Conservation (phyloP, 345 rosid species). For the Pistacia atlantica region DNA sequence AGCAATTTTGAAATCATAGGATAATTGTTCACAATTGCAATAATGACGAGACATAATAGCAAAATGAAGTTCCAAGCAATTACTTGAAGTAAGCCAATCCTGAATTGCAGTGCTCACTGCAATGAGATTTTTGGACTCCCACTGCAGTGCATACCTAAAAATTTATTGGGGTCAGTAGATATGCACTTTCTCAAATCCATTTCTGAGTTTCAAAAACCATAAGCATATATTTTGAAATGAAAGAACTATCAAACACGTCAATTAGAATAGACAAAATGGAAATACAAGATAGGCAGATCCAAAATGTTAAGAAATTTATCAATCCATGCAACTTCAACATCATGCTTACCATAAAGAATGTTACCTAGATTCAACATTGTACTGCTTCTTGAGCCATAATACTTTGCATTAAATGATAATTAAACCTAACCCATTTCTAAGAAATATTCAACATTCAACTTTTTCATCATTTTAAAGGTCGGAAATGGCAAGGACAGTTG, state of each 20-base stretch:
- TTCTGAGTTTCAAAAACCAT: constrained; percentile 5
- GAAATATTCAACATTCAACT: too few relatives aligned
- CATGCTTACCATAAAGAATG: neutral
- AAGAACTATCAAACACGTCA: neutral
- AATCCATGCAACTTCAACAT: neutral
- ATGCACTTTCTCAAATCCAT: neutral
- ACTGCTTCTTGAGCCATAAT: neutral
- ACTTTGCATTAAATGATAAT: neutral
- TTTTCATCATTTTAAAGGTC: too few relatives aligned
- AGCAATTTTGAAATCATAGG: constrained; percentile 17
- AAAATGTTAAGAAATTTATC: neutral
- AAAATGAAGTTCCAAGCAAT: constrained; percentile 36
- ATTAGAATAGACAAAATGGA: neutral
- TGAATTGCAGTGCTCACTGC: constrained; percentile 96
- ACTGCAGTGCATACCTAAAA: constrained; percentile 80
- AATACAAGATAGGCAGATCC: neutral
- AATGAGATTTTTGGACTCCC: constrained; percentile 90
- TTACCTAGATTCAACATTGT: neutral
- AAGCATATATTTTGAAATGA: neutral
- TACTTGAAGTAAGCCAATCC: constrained; percentile 99
- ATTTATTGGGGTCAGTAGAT: constrained; percentile 4
- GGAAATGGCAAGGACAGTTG: too few relatives aligned
- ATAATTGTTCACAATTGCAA: neutral
- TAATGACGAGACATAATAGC: constrained; percentile 15
- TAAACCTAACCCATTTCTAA: neutral